These are phyloP conservation scores for Yueomyces sinensis DNA, from an alignment of 805 yeast genomes.

Conservation along the genomic window DNA sequence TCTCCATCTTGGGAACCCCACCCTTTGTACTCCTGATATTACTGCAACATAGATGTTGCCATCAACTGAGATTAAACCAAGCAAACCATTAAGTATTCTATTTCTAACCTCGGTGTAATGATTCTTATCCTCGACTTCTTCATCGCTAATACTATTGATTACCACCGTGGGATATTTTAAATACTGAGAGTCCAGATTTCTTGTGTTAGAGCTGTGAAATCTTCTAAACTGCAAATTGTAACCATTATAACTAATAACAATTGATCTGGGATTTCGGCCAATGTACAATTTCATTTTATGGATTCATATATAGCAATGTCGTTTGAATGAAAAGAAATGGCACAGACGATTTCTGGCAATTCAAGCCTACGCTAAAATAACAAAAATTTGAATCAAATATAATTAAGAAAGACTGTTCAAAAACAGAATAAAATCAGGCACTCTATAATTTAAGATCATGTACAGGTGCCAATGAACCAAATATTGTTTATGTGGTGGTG, in stretches of 20 bases:
- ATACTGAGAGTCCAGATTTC: conserved; percentile 9
- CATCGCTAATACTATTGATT: conserved; percentile 35
- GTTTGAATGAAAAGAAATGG: too few species aligned
- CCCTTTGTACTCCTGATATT: conserved; percentile 37
- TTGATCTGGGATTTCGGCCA: conserved; percentile 52
- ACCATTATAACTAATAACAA: conserved; percentile 48
- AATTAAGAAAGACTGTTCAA: too few species aligned
- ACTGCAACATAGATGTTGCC: conserved; percentile 44
- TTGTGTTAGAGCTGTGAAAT: conserved; percentile 10
- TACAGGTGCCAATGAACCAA: too few species aligned
- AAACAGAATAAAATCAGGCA: too few species aligned
- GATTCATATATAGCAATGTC: too few species aligned
- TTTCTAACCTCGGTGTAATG: conserved; percentile 28
- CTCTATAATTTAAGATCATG: too few species aligned
- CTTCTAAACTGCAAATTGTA: conserved; percentile 47
- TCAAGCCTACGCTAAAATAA: too few species aligned
- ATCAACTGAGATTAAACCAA: conserved; percentile 48
- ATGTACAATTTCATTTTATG: conserved; percentile 49
- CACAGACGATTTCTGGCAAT: too few species aligned
- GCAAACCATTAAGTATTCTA: conserved; percentile 36
- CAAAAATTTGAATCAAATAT: too few species aligned
- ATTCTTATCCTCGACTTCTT: conserved; percentile 23
- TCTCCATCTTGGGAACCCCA: conserved; percentile 42
- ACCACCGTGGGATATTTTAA: conserved; percentile 24
- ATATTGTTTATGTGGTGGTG: too few species aligned